Evolutionary conservation across 2,329 filamentous ascomycete genomes (phyloP), one percentile per base, ranked within the genome.

Genomic region (Xylaria sp.): DNA sequence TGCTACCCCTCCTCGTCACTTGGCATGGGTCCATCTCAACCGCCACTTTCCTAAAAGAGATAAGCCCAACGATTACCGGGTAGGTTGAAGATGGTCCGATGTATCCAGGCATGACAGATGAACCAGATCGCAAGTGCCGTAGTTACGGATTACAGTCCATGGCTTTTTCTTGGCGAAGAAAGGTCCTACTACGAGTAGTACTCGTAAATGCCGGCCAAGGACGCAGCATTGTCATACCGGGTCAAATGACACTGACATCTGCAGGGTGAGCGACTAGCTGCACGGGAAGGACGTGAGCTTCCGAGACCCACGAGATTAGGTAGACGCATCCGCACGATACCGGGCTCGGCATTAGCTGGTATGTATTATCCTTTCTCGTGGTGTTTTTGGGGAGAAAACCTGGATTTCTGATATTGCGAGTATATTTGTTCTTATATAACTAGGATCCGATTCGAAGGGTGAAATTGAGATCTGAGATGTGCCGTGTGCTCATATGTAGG

Each of bases 41-140:
- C 56, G 46, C 16, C 23, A 35, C 11, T 54, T 63, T 55, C 59
- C 57, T 44, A 63, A 55, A 54, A n/a, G 39, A 61, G 59, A 54
- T 34, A 63, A 61, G 61, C 11, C 34, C 13, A 53, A 4, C 39
- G 30, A 39, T n/a, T 30, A 5, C n/a, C 5, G 10, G 16, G 18
- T 30, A 30, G 23, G 23, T 30, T 5, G 23, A 30, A 30, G 23
- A 30, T 30, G 23, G 23, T 1, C 5, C 23, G 23, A 30, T 30
- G 23, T 5, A 30, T 5, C 23, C 23, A 30, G 23, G 23, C 23
- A 30, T 30, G 23, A 30, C 23, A 30, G 23, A 30, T 30, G 23
- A 30, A 30, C 23, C 23, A 30, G 23, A 30, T 30, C 23, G 23
- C 23, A 30, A 30, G 5, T 30, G 23, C 23, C 23, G 23, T 30